Percentiles rank a stretch among this genome's conserved stretches.
phyloP scores from a whole-genome alignment of 2,329 filamentous ascomycete species.

The Fusarium udum region DNA sequence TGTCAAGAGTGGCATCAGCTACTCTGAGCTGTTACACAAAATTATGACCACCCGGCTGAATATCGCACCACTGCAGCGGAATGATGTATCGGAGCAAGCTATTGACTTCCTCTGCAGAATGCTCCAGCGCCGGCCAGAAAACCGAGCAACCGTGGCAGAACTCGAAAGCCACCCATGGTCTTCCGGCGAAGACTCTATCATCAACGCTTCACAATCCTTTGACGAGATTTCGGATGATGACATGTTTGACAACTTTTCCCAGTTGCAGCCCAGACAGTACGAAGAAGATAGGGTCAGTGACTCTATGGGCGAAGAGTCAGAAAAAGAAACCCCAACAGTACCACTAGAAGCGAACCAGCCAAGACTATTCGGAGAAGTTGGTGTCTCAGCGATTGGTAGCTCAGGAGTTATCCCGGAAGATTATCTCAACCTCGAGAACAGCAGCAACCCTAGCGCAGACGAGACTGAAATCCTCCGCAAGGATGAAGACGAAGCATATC shows the following conservation, averaged over 20 bases:
- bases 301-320: slow-evolving; percentile 72
- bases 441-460: slow-evolving; percentile 52
- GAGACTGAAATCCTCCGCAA: slow-evolving; percentile 57
- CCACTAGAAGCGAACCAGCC: slow-evolving; percentile 57
- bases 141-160: slow-evolving; percentile 76
- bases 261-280: slow-evolving; percentile 54
- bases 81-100: slow-evolving; percentile 69
- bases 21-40: slow-evolving; percentile 81
- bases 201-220: slow-evolving; percentile 57
- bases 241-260: slow-evolving; percentile 67
- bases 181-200: slow-evolving; percentile 42
- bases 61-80: slow-evolving; percentile 66
- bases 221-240: slow-evolving; percentile 72
- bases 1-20: slow-evolving; percentile 77
- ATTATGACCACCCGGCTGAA: slow-evolving; percentile 85
- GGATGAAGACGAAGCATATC: slow-evolving; percentile 54
- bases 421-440: slow-evolving; percentile 59
- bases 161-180: slow-evolving; percentile 82
- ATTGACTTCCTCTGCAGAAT: slow-evolving; percentile 82
- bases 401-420: slow-evolving; percentile 61
- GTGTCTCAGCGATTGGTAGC: slow-evolving; percentile 62
- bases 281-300: slow-evolving; percentile 54
- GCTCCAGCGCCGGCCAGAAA: slow-evolving; percentile 80
- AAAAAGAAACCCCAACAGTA: slow-evolving; percentile 81
- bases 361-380: slow-evolving; percentile 65